phyloP scores from a whole-genome alignment of 108 stramenopile genomes.

The Parmales sp. region DNA sequence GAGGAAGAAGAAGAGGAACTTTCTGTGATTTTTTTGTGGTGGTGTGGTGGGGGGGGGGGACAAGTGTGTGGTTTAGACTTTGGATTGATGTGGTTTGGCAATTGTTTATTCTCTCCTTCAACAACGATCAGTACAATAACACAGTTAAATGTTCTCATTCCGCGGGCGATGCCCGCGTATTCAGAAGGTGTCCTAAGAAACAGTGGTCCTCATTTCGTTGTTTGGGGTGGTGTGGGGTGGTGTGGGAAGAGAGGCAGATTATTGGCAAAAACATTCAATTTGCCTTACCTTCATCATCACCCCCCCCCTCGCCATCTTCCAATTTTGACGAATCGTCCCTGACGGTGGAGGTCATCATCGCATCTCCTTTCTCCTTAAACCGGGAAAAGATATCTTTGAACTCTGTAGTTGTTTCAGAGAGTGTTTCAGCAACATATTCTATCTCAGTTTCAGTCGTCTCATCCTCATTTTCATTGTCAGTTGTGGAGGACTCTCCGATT shows the following conservation, averaged over 20 bases:
- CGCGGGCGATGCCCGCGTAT: conserved; percentile 24
- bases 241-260: conserved; percentile 50
- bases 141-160: conserved; percentile 15
- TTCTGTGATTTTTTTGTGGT: neutral
- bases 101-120: conserved; percentile 22
- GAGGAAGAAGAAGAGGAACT: conserved; percentile 16
- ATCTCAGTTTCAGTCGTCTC: conserved; percentile 46
- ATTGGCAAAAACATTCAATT: conserved; percentile 29
- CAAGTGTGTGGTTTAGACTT: neutral
- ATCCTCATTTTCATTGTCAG: neutral
- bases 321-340: neutral
- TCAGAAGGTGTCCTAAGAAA: neutral
- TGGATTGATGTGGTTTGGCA: neutral
- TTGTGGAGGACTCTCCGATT: neutral
- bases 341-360: neutral
- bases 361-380: conserved; percentile 6
- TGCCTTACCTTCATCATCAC: conserved; percentile 9
- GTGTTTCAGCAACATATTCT: conserved; percentile 62
- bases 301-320: neutral
- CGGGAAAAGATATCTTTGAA: no score
- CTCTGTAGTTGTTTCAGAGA: conserved; percentile 13
- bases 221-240: conserved; percentile 42
- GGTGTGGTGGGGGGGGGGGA: neutral
- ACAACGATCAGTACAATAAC: no score
- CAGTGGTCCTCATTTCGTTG: no score